phyloP scores from a whole-genome alignment of 73 alveolate species.

The Paramecium sonneborni region DNA sequence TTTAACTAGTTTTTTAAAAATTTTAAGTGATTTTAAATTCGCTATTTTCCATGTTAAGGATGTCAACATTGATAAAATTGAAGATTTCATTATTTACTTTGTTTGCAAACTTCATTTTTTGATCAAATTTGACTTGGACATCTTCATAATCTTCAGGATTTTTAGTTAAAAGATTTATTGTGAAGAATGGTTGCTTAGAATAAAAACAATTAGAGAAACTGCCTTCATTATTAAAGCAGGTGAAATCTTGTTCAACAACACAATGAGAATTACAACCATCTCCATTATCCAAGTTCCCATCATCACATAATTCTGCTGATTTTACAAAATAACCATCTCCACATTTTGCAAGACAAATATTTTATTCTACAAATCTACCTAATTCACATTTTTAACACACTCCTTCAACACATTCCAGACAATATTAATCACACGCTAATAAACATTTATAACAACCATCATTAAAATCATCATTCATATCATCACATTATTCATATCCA shows the following conservation, averaged over 20 bases:
- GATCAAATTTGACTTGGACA: not conserved
- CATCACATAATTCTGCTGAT: not conserved
- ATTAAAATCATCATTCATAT: not conserved
- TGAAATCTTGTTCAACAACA: not conserved
- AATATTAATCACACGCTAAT: not conserved
- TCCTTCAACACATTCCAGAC: not conserved
- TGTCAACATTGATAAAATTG: not conserved
- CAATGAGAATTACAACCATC: conserved; percentile 2
- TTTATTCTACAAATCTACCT: not conserved
- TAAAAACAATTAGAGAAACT: not conserved
- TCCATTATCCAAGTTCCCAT: conserved; percentile 13
- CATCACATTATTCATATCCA: conserved; percentile 11
- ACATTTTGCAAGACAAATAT: not conserved
- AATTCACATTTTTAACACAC: not conserved
- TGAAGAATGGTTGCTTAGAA: not conserved
- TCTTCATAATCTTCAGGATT: not conserved
- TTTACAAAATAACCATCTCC: not conserved
- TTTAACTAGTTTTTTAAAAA: not conserved
- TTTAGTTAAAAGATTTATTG: not conserved
- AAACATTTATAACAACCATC: not conserved
- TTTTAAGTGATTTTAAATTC: not conserved
- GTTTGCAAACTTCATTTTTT: not conserved
- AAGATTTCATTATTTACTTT: not conserved
- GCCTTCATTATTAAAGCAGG: conserved; percentile 26
- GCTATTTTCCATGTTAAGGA: not conserved